Conservation (phyloP, 345 rosid genomes). For the Euphorbia tirucalli region DNA sequence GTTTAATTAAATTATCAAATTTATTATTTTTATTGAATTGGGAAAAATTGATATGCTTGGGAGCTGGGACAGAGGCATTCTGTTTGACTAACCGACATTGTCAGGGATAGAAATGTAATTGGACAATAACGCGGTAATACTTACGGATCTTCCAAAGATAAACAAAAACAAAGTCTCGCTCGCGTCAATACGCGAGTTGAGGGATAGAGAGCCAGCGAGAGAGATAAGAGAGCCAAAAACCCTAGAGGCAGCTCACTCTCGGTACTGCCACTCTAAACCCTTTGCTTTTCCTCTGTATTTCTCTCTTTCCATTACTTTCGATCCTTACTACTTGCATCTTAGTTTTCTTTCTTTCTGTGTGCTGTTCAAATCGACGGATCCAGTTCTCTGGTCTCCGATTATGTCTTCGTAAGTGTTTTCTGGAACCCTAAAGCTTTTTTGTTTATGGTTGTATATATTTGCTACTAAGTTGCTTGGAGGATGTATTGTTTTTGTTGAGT, state of each 20-base stretch:
- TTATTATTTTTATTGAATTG: too few species aligned
- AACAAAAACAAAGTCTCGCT: neutral
- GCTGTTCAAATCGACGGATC: neutral
- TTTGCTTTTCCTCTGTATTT: neutral
- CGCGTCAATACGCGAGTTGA: neutral
- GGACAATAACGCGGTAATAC: neutral
- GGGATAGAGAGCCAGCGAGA: neutral
- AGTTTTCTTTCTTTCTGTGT: neutral
- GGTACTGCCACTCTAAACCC: conserved; percentile 3
- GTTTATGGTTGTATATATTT: neutral
- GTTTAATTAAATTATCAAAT: too few species aligned
- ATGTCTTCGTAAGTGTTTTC: neutral
- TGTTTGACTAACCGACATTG: neutral
- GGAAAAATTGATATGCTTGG: too few species aligned
- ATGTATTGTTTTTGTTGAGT: neutral
- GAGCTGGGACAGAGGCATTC: too few species aligned
- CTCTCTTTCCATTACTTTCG: too few species aligned
- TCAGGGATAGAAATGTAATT: conserved; percentile 6
- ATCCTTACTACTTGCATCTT: neutral
- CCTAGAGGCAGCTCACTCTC: neutral
- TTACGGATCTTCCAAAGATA: conserved; percentile 6
- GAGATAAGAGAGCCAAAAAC: conserved; percentile 1
- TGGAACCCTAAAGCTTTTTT: neutral
- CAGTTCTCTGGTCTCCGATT: neutral
- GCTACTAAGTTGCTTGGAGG: neutral